Evolutionary conservation across 169 alveolate genomes (phyloP).

Genomic region (Plasmodium relictum): DNA sequence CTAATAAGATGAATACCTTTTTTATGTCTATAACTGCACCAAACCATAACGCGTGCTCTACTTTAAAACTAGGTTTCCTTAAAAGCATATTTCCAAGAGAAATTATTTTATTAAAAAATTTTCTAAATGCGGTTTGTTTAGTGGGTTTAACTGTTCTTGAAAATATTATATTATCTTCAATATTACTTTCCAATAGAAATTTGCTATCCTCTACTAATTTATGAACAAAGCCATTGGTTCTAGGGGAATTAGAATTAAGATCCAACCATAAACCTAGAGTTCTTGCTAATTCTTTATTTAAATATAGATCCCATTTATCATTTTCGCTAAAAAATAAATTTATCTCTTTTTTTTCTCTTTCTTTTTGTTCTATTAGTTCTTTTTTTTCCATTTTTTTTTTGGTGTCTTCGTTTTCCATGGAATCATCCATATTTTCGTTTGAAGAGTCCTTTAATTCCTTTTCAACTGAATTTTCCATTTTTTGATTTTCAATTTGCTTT

Average conservation of each 20-base stretch:
- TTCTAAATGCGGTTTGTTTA: conserved; percentile 80
- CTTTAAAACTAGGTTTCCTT: conserved; percentile 78
- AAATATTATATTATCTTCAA: conserved; percentile 82
- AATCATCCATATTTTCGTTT: conserved; percentile 24
- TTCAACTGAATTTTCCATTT: conserved; percentile 41
- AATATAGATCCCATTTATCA: conserved; percentile 85
- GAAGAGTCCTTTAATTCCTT: conserved; percentile 2
- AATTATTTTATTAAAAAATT: conserved; percentile 73
- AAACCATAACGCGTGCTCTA: conserved; percentile 88
- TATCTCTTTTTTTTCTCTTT: conserved; percentile 43
- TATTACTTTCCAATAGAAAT: conserved; percentile 81
- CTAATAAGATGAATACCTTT: conserved; percentile 72
- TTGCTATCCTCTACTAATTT: conserved; percentile 83
- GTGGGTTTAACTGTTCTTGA: conserved; percentile 84
- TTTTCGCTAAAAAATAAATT: conserved; percentile 79
- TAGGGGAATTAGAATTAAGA: conserved; percentile 60
- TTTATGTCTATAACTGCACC: conserved; percentile 82
- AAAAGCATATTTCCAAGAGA: conserved; percentile 81
- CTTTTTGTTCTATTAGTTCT: conserved; percentile 38
- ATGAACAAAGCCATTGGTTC: conserved; percentile 43
- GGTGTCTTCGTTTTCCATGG: conserved; percentile 39
- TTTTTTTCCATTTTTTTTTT: conserved; percentile 6
- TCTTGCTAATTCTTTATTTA: conserved; percentile 78
- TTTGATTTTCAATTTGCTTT: conserved; percentile 45
- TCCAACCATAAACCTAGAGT: conserved; percentile 81